Percentiles rank a stretch among this genome's conserved stretches.
Conservation (phyloP, 2,329 filamentous ascomycete species). For the Dendrostoma leiphaemia region DNA sequence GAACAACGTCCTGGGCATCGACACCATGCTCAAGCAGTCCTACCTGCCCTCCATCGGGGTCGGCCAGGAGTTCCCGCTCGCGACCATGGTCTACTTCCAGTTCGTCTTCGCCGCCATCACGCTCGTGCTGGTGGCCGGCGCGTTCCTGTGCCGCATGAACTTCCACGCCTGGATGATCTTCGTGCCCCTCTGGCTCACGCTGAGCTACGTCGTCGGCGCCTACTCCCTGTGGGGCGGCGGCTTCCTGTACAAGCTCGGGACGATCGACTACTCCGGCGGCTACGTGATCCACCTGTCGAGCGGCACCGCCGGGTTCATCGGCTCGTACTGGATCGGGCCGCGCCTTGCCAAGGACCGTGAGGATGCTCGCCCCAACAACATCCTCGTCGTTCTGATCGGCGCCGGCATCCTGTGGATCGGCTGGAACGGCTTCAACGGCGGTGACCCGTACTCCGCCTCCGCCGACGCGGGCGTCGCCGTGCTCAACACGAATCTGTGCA, state of each 20-base stretch:
- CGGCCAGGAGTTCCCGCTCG: slow-evolving; percentile 39
- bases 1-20: slow-evolving; percentile 43
- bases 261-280: slow-evolving; percentile 50
- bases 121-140: slow-evolving; percentile 44
- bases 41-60: slow-evolving; percentile 39
- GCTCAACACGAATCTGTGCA: slow-evolving; percentile 49
- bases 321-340: slow-evolving; percentile 45
- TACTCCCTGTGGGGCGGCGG: slow-evolving; percentile 18
- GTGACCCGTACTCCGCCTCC: slow-evolving; percentile 49
- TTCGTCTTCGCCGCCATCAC: slow-evolving; percentile 53
- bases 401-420: slow-evolving; percentile 51
- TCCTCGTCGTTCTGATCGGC: slow-evolving; percentile 42
- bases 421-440: slow-evolving; percentile 54
- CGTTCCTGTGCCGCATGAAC: slow-evolving; percentile 47
- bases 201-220: slow-evolving; percentile 12
- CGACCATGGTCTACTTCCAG: slow-evolving; percentile 53
- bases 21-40: slow-evolving; percentile 41
- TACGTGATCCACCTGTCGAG: slow-evolving; percentile 53
- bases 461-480: slow-evolving; percentile 49
- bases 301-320: slow-evolving; percentile 48
- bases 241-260: slow-evolving; percentile 38
- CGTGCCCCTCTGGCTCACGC: slow-evolving; percentile 48
- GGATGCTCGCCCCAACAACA: slow-evolving; percentile 45
- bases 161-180: slow-evolving; percentile 52
- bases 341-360: slow-evolving; percentile 42